Evolutionary conservation across 2,329 filamentous ascomycete species (phyloP), one percentile per base, ranked within the genome.

Genomic region (Pleomassaria siparia): DNA sequence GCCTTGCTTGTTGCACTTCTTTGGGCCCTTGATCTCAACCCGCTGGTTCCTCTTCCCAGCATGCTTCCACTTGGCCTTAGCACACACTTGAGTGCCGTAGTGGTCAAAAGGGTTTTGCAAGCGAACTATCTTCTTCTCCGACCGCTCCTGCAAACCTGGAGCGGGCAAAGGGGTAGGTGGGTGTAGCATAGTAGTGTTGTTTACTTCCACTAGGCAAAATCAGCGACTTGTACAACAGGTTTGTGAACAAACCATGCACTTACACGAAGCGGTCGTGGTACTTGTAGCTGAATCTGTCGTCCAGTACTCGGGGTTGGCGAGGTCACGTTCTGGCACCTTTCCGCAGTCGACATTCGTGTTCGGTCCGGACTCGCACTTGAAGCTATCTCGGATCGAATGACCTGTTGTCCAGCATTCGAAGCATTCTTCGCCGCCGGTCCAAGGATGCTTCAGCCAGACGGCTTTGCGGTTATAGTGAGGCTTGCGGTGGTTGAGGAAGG

Each of bases 371-470:
- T 49, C 43, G 40, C 63, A 66, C n/a, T 56, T 44, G 11, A 63
- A 58, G 7, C 57, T 43, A 9, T 11, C 5, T 26, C n/a, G n/a
- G 8, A 49, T 21, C 3, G 37, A 26, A 8, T 39, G 9, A 10
- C 55, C 44, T 24, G 54, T 52, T 12, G 50, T 43, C 45, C 55
- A 67, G 50, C 64, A 68, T 8, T 53, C 44, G 45, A 58, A 66
- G 46, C 63, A 68, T 2, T 58, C 24, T 20, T 49, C 7, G 2
- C 49, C 47, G 7, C 24, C 10, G 3, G 40, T 49, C 62, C 63
- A 67, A 2, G 63, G 62, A 32, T 66, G 58, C 13, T 53, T 42
- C 57, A 65, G 56, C 60, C 62, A 67, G 1, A 62, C 55, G 15
- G 45, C 44, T 15, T 37, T 43, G 3, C 3, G 3, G 12, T 46